Evolutionary conservation across 2,329 filamentous ascomycete species (phyloP).

Genomic region (Fusarium equiseti): DNA sequence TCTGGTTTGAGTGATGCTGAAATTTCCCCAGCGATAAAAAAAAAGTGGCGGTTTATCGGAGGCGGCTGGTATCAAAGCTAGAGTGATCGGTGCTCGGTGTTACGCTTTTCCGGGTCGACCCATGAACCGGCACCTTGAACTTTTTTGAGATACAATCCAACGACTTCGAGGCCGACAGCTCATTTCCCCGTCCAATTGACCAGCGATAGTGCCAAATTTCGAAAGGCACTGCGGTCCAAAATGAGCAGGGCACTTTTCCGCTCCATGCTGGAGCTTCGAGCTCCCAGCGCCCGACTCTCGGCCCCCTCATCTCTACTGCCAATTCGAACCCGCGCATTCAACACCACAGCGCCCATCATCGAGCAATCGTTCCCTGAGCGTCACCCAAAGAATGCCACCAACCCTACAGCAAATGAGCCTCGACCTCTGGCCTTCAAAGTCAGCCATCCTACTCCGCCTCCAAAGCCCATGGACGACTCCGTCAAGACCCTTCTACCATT

Average conservation of each 20-base stretch:
- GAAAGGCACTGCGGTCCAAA: constrained; percentile 45
- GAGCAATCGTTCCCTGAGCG: constrained; percentile 53
- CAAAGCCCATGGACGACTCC: constrained; percentile 63
- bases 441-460: constrained; percentile 53
- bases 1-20: constrained; percentile 41
- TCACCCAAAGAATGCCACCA: constrained; percentile 55
- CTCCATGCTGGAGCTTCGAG: constrained; percentile 71
- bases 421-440: constrained; percentile 57
- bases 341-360: constrained; percentile 60
- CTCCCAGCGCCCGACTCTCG: constrained; percentile 50
- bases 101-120: constrained; percentile 51
- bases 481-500: constrained; percentile 75
- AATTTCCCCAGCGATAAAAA: constrained; percentile 48
- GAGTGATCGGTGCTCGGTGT: constrained; percentile 48
- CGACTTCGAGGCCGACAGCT: constrained; percentile 35
- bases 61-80: constrained; percentile 20
- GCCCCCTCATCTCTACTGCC: constrained; percentile 45
- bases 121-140: constrained; percentile 37
- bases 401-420: constrained; percentile 50
- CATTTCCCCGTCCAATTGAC: constrained; percentile 32
- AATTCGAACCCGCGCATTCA: constrained; percentile 48
- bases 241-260: constrained; percentile 73
- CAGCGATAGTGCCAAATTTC: constrained; percentile 44
- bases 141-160: constrained; percentile 43
- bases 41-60: constrained; percentile 49